phyloP scores from a whole-genome alignment of 306 rosid species.

The Biancaea sappan region DNA sequence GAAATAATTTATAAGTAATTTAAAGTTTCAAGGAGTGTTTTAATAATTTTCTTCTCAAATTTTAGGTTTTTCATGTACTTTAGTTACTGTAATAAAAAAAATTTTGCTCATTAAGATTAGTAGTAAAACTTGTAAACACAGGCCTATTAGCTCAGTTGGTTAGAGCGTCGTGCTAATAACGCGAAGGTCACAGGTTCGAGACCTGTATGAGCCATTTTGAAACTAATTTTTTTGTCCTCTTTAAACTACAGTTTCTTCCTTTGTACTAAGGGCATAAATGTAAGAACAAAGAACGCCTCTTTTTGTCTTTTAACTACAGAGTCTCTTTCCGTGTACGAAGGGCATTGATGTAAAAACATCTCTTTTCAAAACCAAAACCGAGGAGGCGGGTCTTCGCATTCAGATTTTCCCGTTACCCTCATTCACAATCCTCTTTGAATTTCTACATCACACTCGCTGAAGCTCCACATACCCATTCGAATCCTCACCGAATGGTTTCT shows the following conservation, averaged over 20 bases:
- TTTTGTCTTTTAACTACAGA: too few species aligned
- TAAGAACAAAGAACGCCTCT: too few species aligned
- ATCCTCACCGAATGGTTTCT: conserved; percentile 35
- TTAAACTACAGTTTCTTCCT: background rate
- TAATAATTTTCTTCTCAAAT: too few species aligned
- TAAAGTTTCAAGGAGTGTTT: too few species aligned
- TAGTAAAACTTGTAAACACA: too few species aligned
- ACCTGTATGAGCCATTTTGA: conserved; percentile 16
- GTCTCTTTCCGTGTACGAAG: background rate
- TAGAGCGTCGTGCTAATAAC: conserved; percentile 39
- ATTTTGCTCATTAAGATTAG: too few species aligned
- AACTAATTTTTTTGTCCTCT: too few species aligned
- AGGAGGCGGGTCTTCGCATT: conserved; percentile 12
- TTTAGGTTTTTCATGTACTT: too few species aligned
- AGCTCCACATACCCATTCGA: conserved; percentile 2
- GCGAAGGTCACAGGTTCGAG: conserved; percentile 37
- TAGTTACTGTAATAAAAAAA: too few species aligned
- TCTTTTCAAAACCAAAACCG: conserved; percentile 19
- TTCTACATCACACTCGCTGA: background rate
- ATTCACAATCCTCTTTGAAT: background rate
- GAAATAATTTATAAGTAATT: too few species aligned
- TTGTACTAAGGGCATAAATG: conserved; percentile 12
- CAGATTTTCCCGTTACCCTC: conserved; percentile 6
- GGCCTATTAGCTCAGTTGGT: conserved; percentile 25
- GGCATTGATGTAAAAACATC: conserved; percentile 25